Evolutionary conservation across 257 asterid species (phyloP).

Genomic region (Cinchona pubescens): DNA sequence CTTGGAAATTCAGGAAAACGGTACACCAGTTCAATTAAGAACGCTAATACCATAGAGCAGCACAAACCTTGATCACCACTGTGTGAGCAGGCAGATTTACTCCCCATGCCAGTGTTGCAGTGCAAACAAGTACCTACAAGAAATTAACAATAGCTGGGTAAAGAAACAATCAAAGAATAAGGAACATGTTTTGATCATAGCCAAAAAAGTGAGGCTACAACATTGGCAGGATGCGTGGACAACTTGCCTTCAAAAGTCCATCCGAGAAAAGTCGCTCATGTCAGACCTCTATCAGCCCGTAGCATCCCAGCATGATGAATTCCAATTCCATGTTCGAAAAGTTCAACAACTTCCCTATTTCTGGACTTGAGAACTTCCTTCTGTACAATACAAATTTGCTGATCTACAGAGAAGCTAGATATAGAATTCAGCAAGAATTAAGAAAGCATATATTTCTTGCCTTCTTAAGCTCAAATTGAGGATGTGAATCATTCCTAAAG

Average conservation of each 20-base stretch:
- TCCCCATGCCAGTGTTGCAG: slow-evolving; percentile 99
- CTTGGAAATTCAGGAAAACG: neutral
- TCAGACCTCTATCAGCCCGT: slow-evolving; percentile 87
- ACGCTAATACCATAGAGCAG: slow-evolving; percentile 3
- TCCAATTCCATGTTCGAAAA: slow-evolving; percentile 84
- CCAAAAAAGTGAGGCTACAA: neutral
- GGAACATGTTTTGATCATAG: neutral
- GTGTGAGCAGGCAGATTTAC: slow-evolving; percentile 99
- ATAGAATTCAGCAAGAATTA: slow-evolving; percentile 17
- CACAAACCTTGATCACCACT: slow-evolving; percentile 95
- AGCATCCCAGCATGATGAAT: slow-evolving; percentile 99
- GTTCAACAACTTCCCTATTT: slow-evolving; percentile 82
- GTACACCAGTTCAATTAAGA: neutral
- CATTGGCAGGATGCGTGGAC: neutral
- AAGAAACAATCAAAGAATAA: slow-evolving; percentile 11
- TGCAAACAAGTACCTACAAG: slow-evolving; percentile 90
- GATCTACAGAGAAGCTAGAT: slow-evolving; percentile 20
- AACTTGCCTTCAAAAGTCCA: slow-evolving; percentile 72
- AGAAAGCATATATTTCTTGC: slow-evolving; percentile 43
- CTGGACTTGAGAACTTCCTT: slow-evolving; percentile 91
- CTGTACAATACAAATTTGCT: slow-evolving; percentile 44
- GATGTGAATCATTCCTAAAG: slow-evolving; percentile 67
- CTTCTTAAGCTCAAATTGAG: slow-evolving; percentile 79
- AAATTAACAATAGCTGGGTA: slow-evolving; percentile 19
- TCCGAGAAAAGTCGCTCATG: slow-evolving; percentile 96